Percentiles rank a stretch among this genome's conserved stretches.
Conservation (phyloP, 2,329 filamentous ascomycete genomes). For the Macrophomina tecta region DNA sequence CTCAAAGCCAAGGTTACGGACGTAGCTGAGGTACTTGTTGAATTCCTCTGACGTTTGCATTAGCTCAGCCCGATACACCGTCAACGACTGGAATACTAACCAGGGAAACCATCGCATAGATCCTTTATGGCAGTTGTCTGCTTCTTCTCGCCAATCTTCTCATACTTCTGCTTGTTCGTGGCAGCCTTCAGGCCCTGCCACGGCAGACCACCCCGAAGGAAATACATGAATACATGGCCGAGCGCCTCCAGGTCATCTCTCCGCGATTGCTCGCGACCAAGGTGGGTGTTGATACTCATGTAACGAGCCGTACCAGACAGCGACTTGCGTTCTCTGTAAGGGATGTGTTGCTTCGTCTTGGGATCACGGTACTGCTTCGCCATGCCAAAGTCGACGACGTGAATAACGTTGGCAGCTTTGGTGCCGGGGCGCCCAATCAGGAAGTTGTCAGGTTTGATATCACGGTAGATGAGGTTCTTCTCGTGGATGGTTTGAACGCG, state of each 20-base stretch:
- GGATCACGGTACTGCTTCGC: slow-evolving; percentile 99
- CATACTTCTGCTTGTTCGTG: slow-evolving; percentile 94
- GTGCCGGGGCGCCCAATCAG: slow-evolving; percentile 90
- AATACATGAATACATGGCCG: slow-evolving; percentile 74
- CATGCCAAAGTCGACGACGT: slow-evolving; percentile 99
- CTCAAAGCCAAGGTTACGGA: slow-evolving; percentile 96
- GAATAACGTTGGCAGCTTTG: slow-evolving; percentile 96
- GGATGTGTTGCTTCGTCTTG: slow-evolving; percentile 98
- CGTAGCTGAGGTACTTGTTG: slow-evolving; percentile 96
- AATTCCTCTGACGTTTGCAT: slow-evolving; percentile 74
- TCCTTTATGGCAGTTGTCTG: slow-evolving; percentile 97
- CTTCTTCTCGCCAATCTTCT: slow-evolving; percentile 99
- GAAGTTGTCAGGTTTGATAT: slow-evolving; percentile 99
- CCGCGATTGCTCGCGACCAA: slow-evolving; percentile 93
- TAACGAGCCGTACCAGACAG: slow-evolving; percentile 95
- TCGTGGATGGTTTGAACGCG: slow-evolving; percentile 95
- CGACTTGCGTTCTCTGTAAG: slow-evolving; percentile 95
- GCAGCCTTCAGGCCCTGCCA: slow-evolving; percentile 73
- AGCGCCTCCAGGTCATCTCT: slow-evolving; percentile 92
- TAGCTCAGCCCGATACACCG: neutral
- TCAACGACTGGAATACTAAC: slow-evolving; percentile 45
- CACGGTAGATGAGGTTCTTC: slow-evolving; percentile 98
- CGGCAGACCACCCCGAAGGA: slow-evolving; percentile 68
- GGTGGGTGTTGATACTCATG: slow-evolving; percentile 99
- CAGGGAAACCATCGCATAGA: slow-evolving; percentile 91